Base-by-base conservation (phyloP, 2,329 filamentous ascomycete species). In the Fusarium avenaceum region DNA sequence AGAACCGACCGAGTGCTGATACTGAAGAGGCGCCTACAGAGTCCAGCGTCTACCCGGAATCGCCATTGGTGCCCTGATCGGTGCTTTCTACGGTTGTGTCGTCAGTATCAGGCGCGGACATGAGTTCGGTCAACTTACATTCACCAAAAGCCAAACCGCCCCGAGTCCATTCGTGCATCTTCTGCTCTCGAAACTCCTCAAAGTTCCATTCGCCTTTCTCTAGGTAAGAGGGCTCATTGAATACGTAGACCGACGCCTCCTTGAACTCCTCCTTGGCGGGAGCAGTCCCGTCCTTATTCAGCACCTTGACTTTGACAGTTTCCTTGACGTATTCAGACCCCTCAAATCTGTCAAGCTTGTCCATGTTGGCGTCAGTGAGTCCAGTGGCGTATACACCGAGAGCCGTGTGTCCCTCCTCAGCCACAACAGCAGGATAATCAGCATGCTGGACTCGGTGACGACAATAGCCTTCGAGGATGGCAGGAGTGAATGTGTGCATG, bases 191-290 rank as follows among this genome's bases (percentile, higher is more conserved):
- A 76, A 97, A 98, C 66, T 92, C 88, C 47, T 90, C 89, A 80
- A 94, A 96, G 77, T 97, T 92, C 95, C 95, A 98, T 77, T 97
- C 94, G 22, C 82, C 79, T 32, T 86, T 82, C 77, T 97, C 93
- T 19, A 98, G 80, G 0, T 74, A 38, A 1, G 78, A 69, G 17
- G 80, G 77, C 2, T 81, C 66, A 44, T 83, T 81, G 78, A 86
- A 94, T 7, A 94, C 84, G 76, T 94, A 94, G 14, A 88, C 88
- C 51, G 86, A 82, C 4, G 89, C 85, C 63, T 83, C 79, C 50
- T 85, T 83, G 67, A 84, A 80, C 48, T 84, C 81, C 17, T 79
- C 80, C 57, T 81, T 79, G 3, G 78, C 74, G 42, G 81, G 75
- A 44, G 71, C 58, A 9, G 64, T 72, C n/a, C 81, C 82, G 15